These are phyloP conservation scores for Xylariaceae sp. DNA, from an alignment of 2,329 filamentous ascomycete species.

Conservation along the genomic window DNA sequence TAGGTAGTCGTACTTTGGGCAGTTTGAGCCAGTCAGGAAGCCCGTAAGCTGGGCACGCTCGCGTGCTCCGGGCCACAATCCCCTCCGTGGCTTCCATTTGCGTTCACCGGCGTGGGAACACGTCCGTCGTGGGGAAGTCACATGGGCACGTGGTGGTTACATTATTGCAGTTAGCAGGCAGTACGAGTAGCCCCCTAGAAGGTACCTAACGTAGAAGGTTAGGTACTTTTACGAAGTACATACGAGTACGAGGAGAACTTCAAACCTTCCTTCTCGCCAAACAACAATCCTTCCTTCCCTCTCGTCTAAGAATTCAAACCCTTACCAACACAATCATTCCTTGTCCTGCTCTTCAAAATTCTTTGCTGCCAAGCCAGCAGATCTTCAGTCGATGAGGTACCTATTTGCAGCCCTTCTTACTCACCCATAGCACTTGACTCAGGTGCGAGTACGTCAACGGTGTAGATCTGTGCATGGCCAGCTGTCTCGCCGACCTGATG, in stretches of 20 bases:
- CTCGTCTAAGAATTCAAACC: not conserved
- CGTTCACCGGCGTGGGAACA: not conserved
- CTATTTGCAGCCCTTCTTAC: conserved; percentile 9
- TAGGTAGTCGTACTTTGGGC: no score
- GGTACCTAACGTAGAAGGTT: no score
- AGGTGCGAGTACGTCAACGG: conserved; percentile 1
- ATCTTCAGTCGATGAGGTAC: no score
- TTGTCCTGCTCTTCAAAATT: not conserved
- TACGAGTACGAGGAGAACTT: not conserved
- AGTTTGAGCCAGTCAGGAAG: no score
- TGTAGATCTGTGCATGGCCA: conserved; percentile 7
- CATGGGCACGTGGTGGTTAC: not conserved
- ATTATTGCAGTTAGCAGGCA: not conserved
- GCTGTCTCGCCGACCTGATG: conserved; percentile 11
- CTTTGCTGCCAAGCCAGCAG: no score
- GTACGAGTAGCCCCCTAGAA: no score
- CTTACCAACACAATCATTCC: not conserved
- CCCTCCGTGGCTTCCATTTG: not conserved
- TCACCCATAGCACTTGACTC: conserved; percentile 7
- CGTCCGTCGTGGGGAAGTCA: not conserved
- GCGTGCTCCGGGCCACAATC: not conserved
- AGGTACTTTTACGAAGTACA: no score
- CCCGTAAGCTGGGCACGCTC: no score
- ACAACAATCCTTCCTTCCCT: not conserved
- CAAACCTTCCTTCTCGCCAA: not conserved